A percentile compares a stretch with the other conserved stretches of the same genome.
phyloP scores from a whole-genome alignment of 495 filamentous ascomycete genomes.

The Annulohypoxylon moriforme region DNA sequence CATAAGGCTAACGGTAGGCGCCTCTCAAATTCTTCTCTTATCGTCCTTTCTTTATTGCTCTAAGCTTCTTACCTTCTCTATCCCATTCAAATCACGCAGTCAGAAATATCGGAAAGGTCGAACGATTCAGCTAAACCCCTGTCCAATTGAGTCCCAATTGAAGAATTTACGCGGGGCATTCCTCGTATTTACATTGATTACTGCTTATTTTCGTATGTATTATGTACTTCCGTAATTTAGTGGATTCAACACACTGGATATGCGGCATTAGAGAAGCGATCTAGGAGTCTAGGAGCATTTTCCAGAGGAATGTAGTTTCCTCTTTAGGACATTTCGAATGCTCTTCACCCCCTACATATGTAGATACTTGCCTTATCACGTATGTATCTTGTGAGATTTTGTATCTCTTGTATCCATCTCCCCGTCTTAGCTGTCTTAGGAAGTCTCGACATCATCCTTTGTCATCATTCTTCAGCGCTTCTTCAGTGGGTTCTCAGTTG shows the following conservation, averaged over 20 bases:
- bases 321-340: slow-evolving; percentile 2
- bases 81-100: neutral
- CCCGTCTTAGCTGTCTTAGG: neutral
- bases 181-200: slow-evolving; percentile 37
- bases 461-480: slow-evolving; percentile 29
- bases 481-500: neutral
- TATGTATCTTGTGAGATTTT: slow-evolving; percentile 10
- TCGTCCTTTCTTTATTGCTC: slow-evolving; percentile 1
- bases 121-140: slow-evolving; percentile 17
- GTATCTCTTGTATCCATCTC: slow-evolving; percentile 4
- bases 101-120: slow-evolving; percentile 1
- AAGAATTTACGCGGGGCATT: slow-evolving; percentile 33
- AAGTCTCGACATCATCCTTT: slow-evolving; percentile 29
- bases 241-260: neutral
- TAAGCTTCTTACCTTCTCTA: neutral
- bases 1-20: neutral
- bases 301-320: slow-evolving; percentile 36
- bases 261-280: slow-evolving; percentile 2
- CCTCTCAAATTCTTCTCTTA: neutral
- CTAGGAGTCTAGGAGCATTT: slow-evolving; percentile 10
- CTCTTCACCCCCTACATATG: neutral
- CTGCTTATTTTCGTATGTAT: slow-evolving; percentile 16
- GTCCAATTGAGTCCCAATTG: slow-evolving; percentile 10
- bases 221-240: slow-evolving; percentile 1
- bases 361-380: neutral